These are phyloP conservation scores for Hygrophoropsis aurantiaca DNA, from an alignment of 768 basidiomycete genomes.

Conservation along the genomic window DNA sequence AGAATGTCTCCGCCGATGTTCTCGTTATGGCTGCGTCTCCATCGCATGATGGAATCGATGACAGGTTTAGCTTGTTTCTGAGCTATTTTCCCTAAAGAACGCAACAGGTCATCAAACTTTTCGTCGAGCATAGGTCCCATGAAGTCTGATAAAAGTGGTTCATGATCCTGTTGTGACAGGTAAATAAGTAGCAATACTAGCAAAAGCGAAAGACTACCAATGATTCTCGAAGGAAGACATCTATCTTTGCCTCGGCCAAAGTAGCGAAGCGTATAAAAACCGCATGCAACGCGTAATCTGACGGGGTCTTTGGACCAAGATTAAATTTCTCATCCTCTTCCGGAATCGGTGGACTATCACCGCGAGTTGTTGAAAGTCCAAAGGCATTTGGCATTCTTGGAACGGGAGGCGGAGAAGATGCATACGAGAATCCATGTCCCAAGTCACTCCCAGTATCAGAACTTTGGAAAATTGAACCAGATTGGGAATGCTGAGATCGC, in stretches of 20 bases:
- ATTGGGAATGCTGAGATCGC: constrained; percentile 79
- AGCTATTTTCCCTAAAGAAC: constrained; percentile 82
- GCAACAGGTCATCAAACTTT: constrained; percentile 83
- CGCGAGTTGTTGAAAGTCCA: constrained; percentile 40
- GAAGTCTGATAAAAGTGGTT: constrained; percentile 61
- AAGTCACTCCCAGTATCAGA: constrained; percentile 76
- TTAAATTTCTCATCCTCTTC: constrained; percentile 68
- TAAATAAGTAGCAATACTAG: neutral
- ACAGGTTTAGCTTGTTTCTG: constrained; percentile 83
- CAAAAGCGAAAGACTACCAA: constrained; percentile 41
- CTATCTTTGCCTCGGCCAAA: constrained; percentile 78
- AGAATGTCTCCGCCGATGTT: constrained; percentile 50
- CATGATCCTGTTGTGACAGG: constrained; percentile 53
- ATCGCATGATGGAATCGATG: constrained; percentile 83
- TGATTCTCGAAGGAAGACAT: constrained; percentile 64
- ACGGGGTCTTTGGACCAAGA: constrained; percentile 77
- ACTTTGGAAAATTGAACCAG: constrained; percentile 68
- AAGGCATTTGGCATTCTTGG: constrained; percentile 72
- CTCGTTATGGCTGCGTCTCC: constrained; percentile 78
- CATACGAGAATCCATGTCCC: constrained; percentile 41
- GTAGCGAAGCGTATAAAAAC: constrained; percentile 86
- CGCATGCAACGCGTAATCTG: constrained; percentile 86
- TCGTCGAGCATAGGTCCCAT: constrained; percentile 74
- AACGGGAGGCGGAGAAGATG: constrained; percentile 72
- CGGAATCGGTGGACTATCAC: constrained; percentile 53